These are phyloP conservation scores for Pseudozyma thailandica DNA, from an alignment of 1,284 basidiomycete species.

Conservation along the genomic window DNA sequence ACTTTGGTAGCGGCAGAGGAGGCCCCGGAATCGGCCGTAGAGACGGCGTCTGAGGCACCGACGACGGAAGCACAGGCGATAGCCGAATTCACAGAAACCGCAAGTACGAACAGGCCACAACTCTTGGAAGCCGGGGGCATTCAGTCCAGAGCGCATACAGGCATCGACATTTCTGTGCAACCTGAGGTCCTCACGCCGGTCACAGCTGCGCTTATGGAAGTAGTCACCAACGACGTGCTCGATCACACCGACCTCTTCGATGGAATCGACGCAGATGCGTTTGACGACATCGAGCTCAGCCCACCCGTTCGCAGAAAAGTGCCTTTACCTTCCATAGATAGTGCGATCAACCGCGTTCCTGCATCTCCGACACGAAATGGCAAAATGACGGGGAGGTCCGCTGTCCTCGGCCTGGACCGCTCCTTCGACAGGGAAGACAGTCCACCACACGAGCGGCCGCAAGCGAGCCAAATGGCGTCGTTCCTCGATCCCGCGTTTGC, in stretches of 20 bases:
- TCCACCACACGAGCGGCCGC: slow-evolving; percentile 2
- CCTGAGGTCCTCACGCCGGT: neutral
- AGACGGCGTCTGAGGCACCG: neutral
- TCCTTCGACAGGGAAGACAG: neutral
- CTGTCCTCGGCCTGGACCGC: neutral
- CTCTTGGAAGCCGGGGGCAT: no score
- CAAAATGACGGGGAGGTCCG: neutral
- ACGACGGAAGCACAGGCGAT: no score
- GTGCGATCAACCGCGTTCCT: neutral
- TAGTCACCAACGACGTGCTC: slow-evolving; percentile 7
- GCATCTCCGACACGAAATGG: slow-evolving; percentile 8
- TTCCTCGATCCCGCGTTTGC: slow-evolving; percentile 35
- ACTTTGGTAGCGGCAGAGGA: neutral
- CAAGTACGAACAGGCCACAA: no score
- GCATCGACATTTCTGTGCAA: no score
- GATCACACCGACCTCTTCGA: slow-evolving; percentile 42
- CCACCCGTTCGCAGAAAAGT: slow-evolving; percentile 22
- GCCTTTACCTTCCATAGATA: slow-evolving; percentile 9
- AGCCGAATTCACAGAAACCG: neutral
- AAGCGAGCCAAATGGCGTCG: slow-evolving; percentile 24
- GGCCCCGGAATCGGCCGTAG: neutral
- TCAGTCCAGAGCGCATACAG: no score
- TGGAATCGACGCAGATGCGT: slow-evolving; percentile 42
- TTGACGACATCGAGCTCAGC: slow-evolving; percentile 41
- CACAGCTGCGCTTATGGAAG: neutral